Evolutionary conservation across 805 yeast species (phyloP).

Genomic region (Pichia eremophila): DNA sequence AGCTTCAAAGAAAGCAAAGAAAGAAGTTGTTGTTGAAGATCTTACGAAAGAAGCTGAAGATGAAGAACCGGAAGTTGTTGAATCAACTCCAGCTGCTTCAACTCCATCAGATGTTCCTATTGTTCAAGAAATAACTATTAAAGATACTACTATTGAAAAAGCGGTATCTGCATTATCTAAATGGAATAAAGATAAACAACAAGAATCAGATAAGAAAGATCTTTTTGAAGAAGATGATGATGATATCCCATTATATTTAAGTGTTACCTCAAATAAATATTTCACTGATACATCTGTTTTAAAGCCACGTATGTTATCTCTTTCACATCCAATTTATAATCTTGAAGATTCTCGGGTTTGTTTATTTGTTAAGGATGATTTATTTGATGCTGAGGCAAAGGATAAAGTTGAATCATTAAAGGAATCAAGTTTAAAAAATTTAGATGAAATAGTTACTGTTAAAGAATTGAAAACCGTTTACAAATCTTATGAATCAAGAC

Average conservation of each 20-base stretch:
- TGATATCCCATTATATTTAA: conserved; percentile 46
- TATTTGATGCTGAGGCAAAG: conserved; percentile 35
- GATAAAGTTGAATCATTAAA: conserved; percentile 32
- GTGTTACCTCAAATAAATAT: conserved; percentile 56
- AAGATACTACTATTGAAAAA: conserved; percentile 27
- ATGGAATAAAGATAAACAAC: conserved; percentile 33
- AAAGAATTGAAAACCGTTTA: conserved; percentile 73
- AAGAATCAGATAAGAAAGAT: conserved; percentile 23
- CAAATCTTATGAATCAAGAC: conserved; percentile 81
- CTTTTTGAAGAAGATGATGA: conserved; percentile 56
- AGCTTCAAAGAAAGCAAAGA: background rate
- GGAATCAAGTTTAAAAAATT: conserved; percentile 34
- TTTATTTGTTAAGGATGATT: conserved; percentile 58
- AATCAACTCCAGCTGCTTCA: background rate
- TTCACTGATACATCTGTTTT: conserved; percentile 50
- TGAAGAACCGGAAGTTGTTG: background rate
- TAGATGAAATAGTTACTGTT: conserved; percentile 54
- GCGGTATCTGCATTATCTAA: conserved; percentile 62
- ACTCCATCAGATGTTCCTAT: background rate
- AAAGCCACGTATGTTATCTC: conserved; percentile 42
- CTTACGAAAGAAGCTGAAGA: background rate
- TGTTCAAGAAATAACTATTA: conserved; percentile 14
- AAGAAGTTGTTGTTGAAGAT: background rate
- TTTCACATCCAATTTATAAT: conserved; percentile 39
- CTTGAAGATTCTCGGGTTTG: conserved; percentile 40